Conservation (phyloP, 352 stramenopile genomes). For the Phytophthora sansomeana region DNA sequence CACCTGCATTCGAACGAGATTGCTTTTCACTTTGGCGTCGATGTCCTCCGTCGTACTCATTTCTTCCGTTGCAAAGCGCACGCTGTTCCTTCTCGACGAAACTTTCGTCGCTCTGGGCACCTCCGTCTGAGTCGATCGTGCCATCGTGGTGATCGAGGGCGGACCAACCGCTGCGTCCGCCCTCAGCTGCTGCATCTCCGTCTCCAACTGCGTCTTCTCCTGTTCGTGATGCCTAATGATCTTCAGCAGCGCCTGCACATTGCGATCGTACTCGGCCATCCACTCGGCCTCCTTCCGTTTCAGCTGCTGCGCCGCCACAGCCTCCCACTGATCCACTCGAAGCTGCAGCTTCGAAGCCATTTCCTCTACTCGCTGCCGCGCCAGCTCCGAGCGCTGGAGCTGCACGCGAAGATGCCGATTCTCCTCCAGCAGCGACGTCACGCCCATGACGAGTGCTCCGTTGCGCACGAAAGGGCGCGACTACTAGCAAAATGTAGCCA, state of each 20-base stretch:
- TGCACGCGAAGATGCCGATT: constrained; percentile 48
- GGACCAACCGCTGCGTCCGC: constrained; percentile 1
- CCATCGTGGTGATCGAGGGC: constrained; percentile 19
- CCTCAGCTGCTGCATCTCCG: constrained; percentile 30
- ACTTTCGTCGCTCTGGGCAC: background rate
- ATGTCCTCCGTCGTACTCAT: background rate
- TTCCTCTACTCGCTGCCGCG: constrained; percentile 17
- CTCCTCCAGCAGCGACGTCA: constrained; percentile 42
- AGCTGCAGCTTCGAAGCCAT: constrained; percentile 25
- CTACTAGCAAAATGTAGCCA: constrained; percentile 9
- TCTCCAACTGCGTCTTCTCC: constrained; percentile 12
- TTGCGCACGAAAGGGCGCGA: constrained; percentile 26
- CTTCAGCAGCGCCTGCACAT: constrained; percentile 53
- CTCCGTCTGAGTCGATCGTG: constrained; percentile 41
- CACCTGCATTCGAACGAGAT: constrained; percentile 35
- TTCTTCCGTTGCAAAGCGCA: constrained; percentile 20
- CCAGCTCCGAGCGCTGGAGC: constrained; percentile 34
- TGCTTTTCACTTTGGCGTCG: constrained; percentile 2
- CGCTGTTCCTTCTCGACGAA: constrained; percentile 16
- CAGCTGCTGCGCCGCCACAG: constrained; percentile 16
- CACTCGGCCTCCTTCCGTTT: constrained; percentile 41
- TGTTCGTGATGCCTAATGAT: constrained; percentile 60
- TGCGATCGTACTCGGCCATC: constrained; percentile 53
- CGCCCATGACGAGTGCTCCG: background rate
- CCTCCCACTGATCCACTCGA: constrained; percentile 32